phyloP scores from a whole-genome alignment of 1,139 yeast genomes.

The Candida tropicalis region DNA sequence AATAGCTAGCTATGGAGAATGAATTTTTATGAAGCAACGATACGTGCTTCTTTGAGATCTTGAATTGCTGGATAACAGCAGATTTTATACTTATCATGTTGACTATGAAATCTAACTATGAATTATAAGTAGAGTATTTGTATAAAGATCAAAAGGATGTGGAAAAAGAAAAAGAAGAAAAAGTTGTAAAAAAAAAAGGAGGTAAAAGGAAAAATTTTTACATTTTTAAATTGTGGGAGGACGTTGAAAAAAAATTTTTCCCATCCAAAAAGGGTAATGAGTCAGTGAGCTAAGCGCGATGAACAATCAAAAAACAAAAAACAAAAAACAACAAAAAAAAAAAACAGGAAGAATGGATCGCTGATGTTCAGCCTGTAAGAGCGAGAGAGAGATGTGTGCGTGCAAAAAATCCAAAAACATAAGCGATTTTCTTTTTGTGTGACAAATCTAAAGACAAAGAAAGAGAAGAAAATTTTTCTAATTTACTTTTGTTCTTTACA shows the following conservation, averaged over 20 bases:
- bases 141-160: background rate
- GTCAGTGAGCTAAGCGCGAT: conserved; percentile 6
- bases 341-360: no score
- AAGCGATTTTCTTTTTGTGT: no score
- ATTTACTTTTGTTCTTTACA: no score
- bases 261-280: conserved; percentile 8
- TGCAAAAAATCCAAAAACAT: no score
- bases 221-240: background rate
- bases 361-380: no score
- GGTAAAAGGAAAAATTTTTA: background rate
- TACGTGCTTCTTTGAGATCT: conserved; percentile 3
- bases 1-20: background rate
- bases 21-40: conserved; percentile 1
- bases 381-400: no score
- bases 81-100: conserved; percentile 6
- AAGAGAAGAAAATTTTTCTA: no score
- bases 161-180: background rate
- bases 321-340: no score
- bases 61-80: conserved; percentile 6
- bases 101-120: background rate
- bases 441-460: no score
- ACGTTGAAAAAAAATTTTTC: conserved; percentile 1
- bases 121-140: background rate
- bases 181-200: background rate
- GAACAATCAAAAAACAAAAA: background rate